Base-by-base conservation (phyloP, 306 rosid genomes). In the Gastrolobium villosum region DNA sequence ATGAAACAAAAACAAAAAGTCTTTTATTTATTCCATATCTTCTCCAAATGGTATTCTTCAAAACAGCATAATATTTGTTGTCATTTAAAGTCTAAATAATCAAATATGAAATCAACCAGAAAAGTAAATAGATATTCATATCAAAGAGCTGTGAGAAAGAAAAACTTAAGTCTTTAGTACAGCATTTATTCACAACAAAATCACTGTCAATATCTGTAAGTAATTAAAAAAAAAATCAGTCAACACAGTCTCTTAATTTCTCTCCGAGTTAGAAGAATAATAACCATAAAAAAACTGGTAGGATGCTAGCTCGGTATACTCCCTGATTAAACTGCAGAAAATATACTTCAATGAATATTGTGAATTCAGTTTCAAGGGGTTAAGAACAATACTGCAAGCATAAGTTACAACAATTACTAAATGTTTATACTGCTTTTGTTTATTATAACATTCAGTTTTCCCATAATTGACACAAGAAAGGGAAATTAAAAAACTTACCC, bases 401-500 rank as follows among this genome's bases (percentile, higher is more conserved):
- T 20, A 20, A 20, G 26, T 20, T 20, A 20, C 32, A 34, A 49
- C 11, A 34, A 7, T 2, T 36, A 69, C 35, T 62, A 45, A 70
- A 69, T 14, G 35, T 37, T 70, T 77, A 62, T 61, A 11, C 26
- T 11, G 30, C 13, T 55, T 0, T 15, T 61, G 20, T 5, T 66
- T 15, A 6, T 57, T 35, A 14, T 74, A 31, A 44, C 4, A 74
- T 55, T 65, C 50, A 67, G 14, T 76, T 39, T 41, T 37, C 62
- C 34, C 70, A 63, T 39, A 63, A 77, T 54, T 55, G 39, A 48
- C 34, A 41, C 34, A 41, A 64, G 20, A 45, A 56, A 67, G n/a
- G 41, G 37, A 60, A 81, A 15, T 62, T 11, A n/a, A 76, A 75
- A 75, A 80, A 32, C 87, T 61, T 81, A 96, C 99, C 86, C 87